Evolutionary conservation across 345 rosid genomes (phyloP).

Genomic region (Angophora floribunda): DNA sequence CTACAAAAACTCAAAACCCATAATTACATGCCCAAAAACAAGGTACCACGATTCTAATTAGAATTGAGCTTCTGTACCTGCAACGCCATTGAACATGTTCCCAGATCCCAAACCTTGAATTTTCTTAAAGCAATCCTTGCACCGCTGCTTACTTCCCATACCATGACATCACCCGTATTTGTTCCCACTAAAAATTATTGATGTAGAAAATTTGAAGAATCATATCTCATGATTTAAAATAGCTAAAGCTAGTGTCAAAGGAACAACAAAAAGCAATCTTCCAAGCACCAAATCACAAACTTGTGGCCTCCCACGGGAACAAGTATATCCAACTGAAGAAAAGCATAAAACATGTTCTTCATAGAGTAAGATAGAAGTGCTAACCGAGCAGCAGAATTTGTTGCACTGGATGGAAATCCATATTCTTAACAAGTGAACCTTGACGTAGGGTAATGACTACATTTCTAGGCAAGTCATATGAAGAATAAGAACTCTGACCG

Average conservation of each 20-base stretch:
- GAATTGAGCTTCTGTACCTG: constrained; percentile 31
- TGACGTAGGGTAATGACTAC: constrained; percentile 54
- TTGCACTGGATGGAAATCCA: constrained; percentile 82
- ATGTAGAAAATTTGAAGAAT: not conserved
- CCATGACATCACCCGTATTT: constrained; percentile 44
- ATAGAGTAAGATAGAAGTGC: not conserved
- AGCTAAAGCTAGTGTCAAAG: not conserved
- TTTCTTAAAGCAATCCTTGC: constrained; percentile 43
- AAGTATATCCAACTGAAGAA: not conserved
- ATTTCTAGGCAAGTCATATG: constrained; percentile 69
- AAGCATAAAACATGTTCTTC: not conserved
- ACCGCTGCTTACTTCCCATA: constrained; percentile 65
- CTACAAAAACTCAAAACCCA: constrained; percentile 7
- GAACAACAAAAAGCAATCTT: not conserved
- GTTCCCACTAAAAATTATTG: constrained; percentile 53
- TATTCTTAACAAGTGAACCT: constrained; percentile 68
- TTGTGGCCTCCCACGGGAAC: not conserved
- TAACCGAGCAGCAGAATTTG: constrained; percentile 72
- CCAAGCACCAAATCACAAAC: not conserved
- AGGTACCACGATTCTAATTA: not conserved
- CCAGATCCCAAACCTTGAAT: constrained; percentile 62
- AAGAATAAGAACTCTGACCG: constrained; percentile 38
- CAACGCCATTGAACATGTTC: constrained; percentile 34
- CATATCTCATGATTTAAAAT: not conserved
- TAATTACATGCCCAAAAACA: not conserved